Percentiles rank a stretch among this genome's conserved stretches.
phyloP scores from a whole-genome alignment of 78 protist genomes.

The Dictyostelium firmibasis region DNA sequence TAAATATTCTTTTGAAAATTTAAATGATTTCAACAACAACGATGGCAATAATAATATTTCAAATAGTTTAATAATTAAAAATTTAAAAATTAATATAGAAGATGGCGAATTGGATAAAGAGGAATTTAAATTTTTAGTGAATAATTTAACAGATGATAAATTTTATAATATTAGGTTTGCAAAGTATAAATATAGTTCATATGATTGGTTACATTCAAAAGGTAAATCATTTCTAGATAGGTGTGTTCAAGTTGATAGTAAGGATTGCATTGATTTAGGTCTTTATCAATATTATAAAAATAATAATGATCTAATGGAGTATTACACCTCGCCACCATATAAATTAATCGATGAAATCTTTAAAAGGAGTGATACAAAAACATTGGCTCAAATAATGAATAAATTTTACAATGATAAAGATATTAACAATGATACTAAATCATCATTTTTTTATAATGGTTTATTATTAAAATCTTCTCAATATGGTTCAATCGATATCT shows the following conservation, averaged over 20 bases:
- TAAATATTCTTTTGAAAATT: neutral
- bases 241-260: neutral
- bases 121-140: neutral
- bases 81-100: neutral
- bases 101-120: neutral
- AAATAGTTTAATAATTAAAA: neutral
- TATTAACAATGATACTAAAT: neutral
- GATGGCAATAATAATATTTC: neutral
- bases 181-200: neutral
- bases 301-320: neutral
- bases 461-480: neutral
- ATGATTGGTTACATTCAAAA: neutral
- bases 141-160: neutral
- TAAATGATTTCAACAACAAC: neutral
- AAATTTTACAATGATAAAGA: too few species aligned
- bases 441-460: neutral
- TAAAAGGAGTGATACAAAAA: neutral
- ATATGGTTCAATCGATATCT: neutral
- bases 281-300: neutral
- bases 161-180: neutral
- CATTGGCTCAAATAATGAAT: neutral
- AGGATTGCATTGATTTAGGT: neutral
- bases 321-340: neutral
- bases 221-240: neutral
- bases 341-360: neutral